A percentile compares a stretch with the other conserved stretches of the same genome.
These are phyloP conservation scores for Naegleria gruberi DNA, from an alignment of 208 protist genomes.

Conservation along the genomic window DNA sequence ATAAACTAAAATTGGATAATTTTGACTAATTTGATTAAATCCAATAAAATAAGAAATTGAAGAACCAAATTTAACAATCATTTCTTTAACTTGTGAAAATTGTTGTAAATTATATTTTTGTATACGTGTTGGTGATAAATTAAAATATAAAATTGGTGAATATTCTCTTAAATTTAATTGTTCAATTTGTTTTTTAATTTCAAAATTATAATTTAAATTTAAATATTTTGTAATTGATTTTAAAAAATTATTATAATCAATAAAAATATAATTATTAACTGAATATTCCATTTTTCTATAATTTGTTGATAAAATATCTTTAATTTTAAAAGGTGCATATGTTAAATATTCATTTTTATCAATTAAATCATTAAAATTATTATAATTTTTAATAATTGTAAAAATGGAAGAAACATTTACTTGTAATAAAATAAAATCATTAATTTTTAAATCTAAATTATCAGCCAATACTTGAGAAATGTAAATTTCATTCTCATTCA, in stretches of 20 bases:
- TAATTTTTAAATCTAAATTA: not conserved
- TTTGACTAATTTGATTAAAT: not conserved
- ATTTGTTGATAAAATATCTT: not conserved
- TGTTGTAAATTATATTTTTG: not conserved
- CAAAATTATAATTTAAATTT: not conserved
- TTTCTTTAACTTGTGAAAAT: not conserved
- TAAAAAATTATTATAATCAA: not conserved
- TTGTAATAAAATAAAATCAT: not conserved
- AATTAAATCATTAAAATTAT: not conserved
- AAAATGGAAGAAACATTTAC: not conserved
- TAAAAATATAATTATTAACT: not conserved
- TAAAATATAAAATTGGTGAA: not conserved
- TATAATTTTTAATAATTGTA: not conserved
- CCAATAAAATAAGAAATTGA: not conserved
- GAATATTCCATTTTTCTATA: not conserved
- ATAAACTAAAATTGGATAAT: constrained; percentile 46
- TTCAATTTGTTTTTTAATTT: not conserved
- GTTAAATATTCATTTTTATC: not conserved
- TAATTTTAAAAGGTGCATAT: not conserved
- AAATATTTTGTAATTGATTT: not conserved
- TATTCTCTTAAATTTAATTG: not conserved
- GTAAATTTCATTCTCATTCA: not conserved
- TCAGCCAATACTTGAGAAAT: not conserved
- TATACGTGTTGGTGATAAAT: not conserved
- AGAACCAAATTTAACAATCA: not conserved